Evolutionary conservation across 2,329 filamentous ascomycete species (phyloP).

Genomic region (Davidsoniella virescens): DNA sequence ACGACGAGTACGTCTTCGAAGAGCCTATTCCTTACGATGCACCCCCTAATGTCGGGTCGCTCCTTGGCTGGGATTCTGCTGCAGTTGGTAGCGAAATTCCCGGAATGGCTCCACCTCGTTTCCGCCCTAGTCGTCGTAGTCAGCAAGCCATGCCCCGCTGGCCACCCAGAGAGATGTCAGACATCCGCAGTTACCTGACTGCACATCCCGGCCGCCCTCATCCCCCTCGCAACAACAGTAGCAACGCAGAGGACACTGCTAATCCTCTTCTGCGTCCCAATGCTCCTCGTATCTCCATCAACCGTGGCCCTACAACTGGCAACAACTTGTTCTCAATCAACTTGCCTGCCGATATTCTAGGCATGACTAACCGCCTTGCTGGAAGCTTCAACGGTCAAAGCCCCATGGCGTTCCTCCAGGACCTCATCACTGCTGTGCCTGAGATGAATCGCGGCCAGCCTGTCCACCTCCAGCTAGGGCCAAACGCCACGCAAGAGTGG

Average conservation of each 20-base stretch:
- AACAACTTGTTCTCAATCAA: conserved; percentile 29
- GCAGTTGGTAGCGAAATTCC: conserved; percentile 8
- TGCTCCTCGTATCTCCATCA: conserved; percentile 27
- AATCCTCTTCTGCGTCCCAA: conserved; percentile 71
- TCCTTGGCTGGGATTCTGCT: conserved; percentile 38
- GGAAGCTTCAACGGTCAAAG: conserved; percentile 23
- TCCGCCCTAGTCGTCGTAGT: conserved; percentile 15
- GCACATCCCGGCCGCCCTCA: neutral
- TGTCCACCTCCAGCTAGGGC: conserved; percentile 44
- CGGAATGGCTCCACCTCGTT: conserved; percentile 26
- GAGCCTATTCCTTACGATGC: conserved; percentile 36
- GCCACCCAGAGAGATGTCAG: conserved; percentile 3
- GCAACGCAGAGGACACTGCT: conserved; percentile 57
- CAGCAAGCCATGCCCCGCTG: conserved; percentile 2
- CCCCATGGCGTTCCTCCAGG: conserved; percentile 39
- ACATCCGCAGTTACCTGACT: conserved; percentile 1
- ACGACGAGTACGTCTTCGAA: conserved; percentile 47
- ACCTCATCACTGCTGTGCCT: conserved; percentile 38
- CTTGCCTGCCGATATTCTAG: conserved; percentile 30
- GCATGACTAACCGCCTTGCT: conserved; percentile 12
- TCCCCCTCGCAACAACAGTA: neutral
- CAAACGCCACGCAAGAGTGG: conserved; percentile 33
- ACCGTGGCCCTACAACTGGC: conserved; percentile 30
- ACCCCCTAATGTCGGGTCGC: conserved; percentile 27
- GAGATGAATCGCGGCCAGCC: conserved; percentile 29